Conservation (phyloP, 2,329 filamentous ascomycete genomes). For the Colletotrichum nymphaeae region DNA sequence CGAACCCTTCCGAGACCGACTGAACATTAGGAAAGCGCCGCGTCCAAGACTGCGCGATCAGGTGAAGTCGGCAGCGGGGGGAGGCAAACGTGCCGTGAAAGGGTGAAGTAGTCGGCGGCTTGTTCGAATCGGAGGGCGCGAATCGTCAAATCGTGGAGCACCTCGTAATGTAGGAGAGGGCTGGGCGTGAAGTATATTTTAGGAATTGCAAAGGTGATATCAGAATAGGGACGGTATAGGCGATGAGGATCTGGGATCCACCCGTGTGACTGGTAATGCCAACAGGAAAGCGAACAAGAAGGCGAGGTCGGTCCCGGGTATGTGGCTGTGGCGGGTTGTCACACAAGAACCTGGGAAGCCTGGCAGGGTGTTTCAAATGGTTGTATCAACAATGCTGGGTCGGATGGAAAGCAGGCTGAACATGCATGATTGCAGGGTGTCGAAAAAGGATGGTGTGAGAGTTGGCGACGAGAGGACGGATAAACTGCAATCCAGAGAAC, state of each 20-base stretch:
- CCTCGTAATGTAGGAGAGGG: constrained; percentile 9
- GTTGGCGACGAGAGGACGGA: constrained; percentile 13
- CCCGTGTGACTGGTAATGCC: constrained; percentile 26
- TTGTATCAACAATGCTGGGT: constrained; percentile 42
- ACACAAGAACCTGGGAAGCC: constrained; percentile 33
- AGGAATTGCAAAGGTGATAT: constrained; percentile 19
- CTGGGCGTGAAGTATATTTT: constrained; percentile 32
- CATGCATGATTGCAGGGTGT: constrained; percentile 38
- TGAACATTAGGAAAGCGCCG: constrained; percentile 30
- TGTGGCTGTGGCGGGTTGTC: constrained; percentile 33
- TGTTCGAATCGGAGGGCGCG: constrained; percentile 18
- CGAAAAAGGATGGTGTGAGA: constrained; percentile 9
- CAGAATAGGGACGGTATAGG: constrained; percentile 26
- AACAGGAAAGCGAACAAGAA: constrained; percentile 20
- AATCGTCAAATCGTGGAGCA: constrained; percentile 18
- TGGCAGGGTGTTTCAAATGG: constrained; percentile 41
- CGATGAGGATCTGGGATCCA: constrained; percentile 31
- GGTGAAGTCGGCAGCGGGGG: neutral
- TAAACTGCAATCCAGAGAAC: constrained; percentile 14
- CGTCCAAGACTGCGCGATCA: neutral
- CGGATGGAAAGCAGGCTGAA: constrained; percentile 34
- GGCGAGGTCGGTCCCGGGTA: constrained; percentile 23
- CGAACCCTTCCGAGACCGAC: constrained; percentile 34
- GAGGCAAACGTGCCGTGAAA: neutral
- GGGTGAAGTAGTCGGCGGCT: neutral